A percentile compares a stretch with the other conserved stretches of the same genome.
Conservation (phyloP, 1,284 basidiomycete species). For the Sanguinoderma infundibulare region DNA sequence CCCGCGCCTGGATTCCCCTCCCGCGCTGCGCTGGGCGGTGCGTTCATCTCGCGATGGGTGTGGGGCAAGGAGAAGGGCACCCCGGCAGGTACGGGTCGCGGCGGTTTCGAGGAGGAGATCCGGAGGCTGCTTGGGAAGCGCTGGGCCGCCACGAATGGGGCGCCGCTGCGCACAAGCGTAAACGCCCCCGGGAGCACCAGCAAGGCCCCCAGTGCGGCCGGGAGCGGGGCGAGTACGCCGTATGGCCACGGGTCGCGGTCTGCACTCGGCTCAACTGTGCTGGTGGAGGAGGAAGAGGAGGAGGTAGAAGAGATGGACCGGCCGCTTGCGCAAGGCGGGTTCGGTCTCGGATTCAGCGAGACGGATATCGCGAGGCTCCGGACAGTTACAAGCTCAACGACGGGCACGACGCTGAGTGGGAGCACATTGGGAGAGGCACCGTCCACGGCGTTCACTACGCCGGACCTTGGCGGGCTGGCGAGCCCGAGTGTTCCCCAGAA, state of each 20-base stretch:
- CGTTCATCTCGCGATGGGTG: conserved; percentile 81
- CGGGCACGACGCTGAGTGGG: conserved; percentile 45
- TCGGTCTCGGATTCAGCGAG: conserved; percentile 39
- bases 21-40: conserved; percentile 70
- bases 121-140: conserved; percentile 67
- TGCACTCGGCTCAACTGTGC: conserved; percentile 61
- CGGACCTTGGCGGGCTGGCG: conserved; percentile 50
- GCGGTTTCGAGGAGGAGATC: conserved; percentile 80
- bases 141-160: conserved; percentile 66
- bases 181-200: conserved; percentile 41
- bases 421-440: conserved; percentile 38
- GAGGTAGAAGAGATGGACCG: conserved; percentile 61
- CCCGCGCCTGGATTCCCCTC: conserved; percentile 69
- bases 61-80: conserved; percentile 67
- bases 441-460: conserved; percentile 67
- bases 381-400: conserved; percentile 55
- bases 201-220: conserved; percentile 44
- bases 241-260: conserved; percentile 52
- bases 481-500: conserved; percentile 32
- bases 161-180: conserved; percentile 59
- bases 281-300: conserved; percentile 79
- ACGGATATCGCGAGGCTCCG: conserved; percentile 41
- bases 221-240: conserved; percentile 65
- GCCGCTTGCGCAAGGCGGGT: conserved; percentile 32
- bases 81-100: conserved; percentile 46